Evolutionary conservation across 2,329 filamentous ascomycete genomes (phyloP).

Genomic region (Nothomitra cinnamomea): DNA sequence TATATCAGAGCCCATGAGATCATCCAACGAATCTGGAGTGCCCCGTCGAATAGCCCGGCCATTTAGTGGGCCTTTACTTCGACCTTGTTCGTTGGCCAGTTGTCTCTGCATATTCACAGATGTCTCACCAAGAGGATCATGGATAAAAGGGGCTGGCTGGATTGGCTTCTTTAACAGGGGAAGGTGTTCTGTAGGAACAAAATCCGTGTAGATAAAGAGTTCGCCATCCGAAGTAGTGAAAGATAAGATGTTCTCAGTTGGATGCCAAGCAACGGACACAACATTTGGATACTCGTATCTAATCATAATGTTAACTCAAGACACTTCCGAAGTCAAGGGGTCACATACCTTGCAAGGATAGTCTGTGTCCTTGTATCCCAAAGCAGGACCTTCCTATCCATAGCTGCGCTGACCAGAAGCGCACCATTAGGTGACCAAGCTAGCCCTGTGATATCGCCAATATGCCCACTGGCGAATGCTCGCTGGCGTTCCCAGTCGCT

Average conservation of each 20-base stretch:
- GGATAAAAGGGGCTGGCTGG: constrained; percentile 73
- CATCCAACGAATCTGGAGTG: constrained; percentile 65
- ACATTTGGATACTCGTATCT: constrained; percentile 64
- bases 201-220: constrained; percentile 71
- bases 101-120: constrained; percentile 45
- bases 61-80: constrained; percentile 27
- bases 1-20: constrained; percentile 50
- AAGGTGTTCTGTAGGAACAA: constrained; percentile 34
- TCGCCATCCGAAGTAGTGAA: constrained; percentile 90
- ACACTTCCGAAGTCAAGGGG: background rate
- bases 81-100: constrained; percentile 30
- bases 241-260: constrained; percentile 69
- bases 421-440: constrained; percentile 94
- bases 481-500: constrained; percentile 81
- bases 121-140: constrained; percentile 57
- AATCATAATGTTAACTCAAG: background rate
- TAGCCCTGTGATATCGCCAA: constrained; percentile 67
- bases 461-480: constrained; percentile 61
- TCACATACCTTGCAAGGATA: constrained; percentile 44
- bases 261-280: constrained; percentile 80
- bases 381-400: constrained; percentile 52
- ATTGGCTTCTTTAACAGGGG: constrained; percentile 32
- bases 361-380: constrained; percentile 87
- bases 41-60: constrained; percentile 36
- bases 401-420: constrained; percentile 54